Evolutionary conservation across 768 basidiomycete genomes (phyloP).

Genomic region (Mycena venus): DNA sequence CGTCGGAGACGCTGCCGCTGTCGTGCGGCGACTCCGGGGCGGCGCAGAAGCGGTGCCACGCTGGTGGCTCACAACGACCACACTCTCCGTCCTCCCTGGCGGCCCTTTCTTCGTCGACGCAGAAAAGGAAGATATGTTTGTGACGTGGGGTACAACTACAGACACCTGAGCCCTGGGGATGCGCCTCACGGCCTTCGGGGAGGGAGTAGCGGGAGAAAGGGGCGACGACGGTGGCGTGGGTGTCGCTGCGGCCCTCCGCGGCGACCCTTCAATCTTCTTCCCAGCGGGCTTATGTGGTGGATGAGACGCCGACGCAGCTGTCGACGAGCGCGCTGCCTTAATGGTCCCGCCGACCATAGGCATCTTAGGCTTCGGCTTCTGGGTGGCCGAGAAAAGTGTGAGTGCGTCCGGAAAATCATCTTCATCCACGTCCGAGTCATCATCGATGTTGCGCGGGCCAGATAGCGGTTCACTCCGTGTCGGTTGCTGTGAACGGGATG

Average conservation of each 20-base stretch:
- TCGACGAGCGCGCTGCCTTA: background rate
- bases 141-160: background rate
- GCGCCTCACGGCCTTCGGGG: background rate
- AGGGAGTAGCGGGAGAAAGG: background rate
- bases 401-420: slow-evolving; percentile 7
- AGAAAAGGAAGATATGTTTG: background rate
- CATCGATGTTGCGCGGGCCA: background rate
- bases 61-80: background rate
- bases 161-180: slow-evolving; percentile 4
- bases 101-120: slow-evolving; percentile 12
- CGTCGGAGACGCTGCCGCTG: background rate
- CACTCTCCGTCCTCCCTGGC: slow-evolving; percentile 3
- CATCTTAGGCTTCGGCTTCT: background rate
- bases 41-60: slow-evolving; percentile 24
- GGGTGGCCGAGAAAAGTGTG: background rate
- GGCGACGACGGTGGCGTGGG: slow-evolving; percentile 31
- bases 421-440: background rate
- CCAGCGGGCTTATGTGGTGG: background rate
- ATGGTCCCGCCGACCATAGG: background rate
- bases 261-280: background rate
- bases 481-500: background rate
- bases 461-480: background rate
- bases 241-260: slow-evolving; percentile 2
- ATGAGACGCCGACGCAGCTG: background rate
- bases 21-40: background rate